A percentile compares a stretch with the other conserved stretches of the same genome.
Evolutionary conservation across 345 rosid genomes (phyloP).

Genomic region (Ricinus communis): DNA sequence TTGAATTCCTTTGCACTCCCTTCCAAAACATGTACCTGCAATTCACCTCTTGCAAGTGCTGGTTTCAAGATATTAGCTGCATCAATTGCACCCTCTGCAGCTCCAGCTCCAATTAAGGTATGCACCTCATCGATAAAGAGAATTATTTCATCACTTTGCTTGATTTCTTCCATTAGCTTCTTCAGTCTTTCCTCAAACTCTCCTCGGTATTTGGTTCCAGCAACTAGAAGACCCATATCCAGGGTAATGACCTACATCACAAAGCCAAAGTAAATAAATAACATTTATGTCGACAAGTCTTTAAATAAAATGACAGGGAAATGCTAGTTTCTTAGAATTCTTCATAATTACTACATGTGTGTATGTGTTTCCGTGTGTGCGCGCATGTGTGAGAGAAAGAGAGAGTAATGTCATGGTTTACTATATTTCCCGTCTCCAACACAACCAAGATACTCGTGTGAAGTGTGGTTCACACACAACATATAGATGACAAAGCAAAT

Average conservation of each 20-base stretch:
- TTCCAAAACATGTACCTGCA: constrained; percentile 61
- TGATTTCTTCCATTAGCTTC: constrained; percentile 99
- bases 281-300: not conserved
- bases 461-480: not conserved
- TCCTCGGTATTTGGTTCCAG: constrained; percentile 98
- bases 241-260: constrained; percentile 77
- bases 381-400: not conserved
- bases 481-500: not conserved
- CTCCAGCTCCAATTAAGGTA: constrained; percentile 97
- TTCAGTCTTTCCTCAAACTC: constrained; percentile 97
- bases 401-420: not conserved
- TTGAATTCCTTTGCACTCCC: too few relatives aligned
- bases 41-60: constrained; percentile 99
- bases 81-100: constrained; percentile 99
- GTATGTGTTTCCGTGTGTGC: not conserved
- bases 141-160: constrained; percentile 95
- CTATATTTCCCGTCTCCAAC: not conserved
- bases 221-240: constrained; percentile 99
- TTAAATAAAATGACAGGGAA: not conserved
- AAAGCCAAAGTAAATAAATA: not conserved
- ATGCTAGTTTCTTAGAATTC: not conserved
- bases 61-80: constrained; percentile 99
- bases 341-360: not conserved
- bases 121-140: constrained; percentile 99
- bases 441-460: not conserved